phyloP scores from a whole-genome alignment of 2,329 filamentous ascomycete genomes.

The Apiospora pterosperma region DNA sequence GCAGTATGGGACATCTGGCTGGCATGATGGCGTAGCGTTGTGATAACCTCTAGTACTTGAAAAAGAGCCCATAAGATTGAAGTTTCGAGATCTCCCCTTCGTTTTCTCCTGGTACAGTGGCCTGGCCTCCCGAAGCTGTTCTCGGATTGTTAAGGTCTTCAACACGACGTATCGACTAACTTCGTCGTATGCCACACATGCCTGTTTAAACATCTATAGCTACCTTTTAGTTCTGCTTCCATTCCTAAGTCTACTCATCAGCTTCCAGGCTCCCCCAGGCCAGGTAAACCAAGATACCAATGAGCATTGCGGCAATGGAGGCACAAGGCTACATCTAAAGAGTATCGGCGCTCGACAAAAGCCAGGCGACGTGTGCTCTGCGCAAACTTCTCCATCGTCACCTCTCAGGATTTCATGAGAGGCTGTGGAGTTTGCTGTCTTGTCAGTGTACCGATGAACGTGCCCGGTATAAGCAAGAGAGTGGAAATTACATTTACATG shows the following conservation, averaged over 20 bases:
- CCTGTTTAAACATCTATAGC: no score
- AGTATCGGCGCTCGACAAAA: neutral
- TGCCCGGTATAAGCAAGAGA: neutral
- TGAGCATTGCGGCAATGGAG: neutral
- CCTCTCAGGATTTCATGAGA: neutral
- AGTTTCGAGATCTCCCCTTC: neutral
- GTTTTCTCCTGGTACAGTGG: neutral
- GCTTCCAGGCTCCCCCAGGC: no score
- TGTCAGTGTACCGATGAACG: neutral
- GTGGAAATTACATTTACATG: no score
- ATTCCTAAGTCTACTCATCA: no score
- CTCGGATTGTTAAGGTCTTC: no score
- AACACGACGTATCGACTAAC: no score
- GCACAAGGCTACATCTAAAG: neutral
- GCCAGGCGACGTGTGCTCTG: neutral
- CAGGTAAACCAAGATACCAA: neutral
- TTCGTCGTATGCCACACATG: no score
- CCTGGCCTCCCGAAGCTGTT: neutral
- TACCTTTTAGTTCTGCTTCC: no score
- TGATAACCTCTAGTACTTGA: no score
- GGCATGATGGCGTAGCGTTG: neutral
- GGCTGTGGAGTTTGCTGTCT: neutral
- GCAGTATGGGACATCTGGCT: neutral
- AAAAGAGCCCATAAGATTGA: neutral
- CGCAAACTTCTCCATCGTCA: neutral